These are phyloP conservation scores for Epipyxis sp. DNA, from an alignment of 108 stramenopile genomes.

Conservation along the genomic window DNA sequence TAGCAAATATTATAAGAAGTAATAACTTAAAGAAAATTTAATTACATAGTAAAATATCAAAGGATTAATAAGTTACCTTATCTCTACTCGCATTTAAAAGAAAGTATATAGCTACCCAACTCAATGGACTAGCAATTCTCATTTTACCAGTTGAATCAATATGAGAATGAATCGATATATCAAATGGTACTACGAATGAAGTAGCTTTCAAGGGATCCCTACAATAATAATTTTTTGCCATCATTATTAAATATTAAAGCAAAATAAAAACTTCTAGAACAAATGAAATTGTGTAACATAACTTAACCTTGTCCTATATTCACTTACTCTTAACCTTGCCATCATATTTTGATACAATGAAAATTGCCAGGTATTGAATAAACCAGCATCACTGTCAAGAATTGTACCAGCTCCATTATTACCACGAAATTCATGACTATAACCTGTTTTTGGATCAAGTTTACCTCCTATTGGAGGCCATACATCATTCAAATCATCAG, in stretches of 20 bases:
- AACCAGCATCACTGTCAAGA: not conserved
- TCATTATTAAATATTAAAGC: too few species aligned
- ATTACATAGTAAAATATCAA: too few species aligned
- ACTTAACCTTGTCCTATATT: not conserved
- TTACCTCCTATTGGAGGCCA: slow-evolving; percentile 9
- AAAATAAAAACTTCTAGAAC: too few species aligned
- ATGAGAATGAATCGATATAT: slow-evolving; percentile 7
- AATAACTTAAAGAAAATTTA: too few species aligned
- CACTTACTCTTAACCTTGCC: not conserved
- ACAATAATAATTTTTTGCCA: too few species aligned
- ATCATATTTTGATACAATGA: slow-evolving; percentile 2
- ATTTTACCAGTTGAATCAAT: slow-evolving; percentile 8
- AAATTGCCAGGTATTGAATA: slow-evolving; percentile 27
- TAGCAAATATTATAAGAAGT: too few species aligned
- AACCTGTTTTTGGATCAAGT: not conserved
- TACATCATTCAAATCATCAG: slow-evolving; percentile 20
- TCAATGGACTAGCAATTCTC: not conserved
- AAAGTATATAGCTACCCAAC: too few species aligned
- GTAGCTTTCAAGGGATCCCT: not conserved
- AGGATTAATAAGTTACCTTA: too few species aligned
- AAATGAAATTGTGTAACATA: too few species aligned
- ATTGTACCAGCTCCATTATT: not conserved
- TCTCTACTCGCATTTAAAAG: too few species aligned
- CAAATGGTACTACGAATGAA: slow-evolving; percentile 20
- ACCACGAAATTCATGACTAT: slow-evolving; percentile 1